These are phyloP conservation scores for Echria macrotheca DNA, from an alignment of 495 filamentous ascomycete species.

Conservation along the genomic window DNA sequence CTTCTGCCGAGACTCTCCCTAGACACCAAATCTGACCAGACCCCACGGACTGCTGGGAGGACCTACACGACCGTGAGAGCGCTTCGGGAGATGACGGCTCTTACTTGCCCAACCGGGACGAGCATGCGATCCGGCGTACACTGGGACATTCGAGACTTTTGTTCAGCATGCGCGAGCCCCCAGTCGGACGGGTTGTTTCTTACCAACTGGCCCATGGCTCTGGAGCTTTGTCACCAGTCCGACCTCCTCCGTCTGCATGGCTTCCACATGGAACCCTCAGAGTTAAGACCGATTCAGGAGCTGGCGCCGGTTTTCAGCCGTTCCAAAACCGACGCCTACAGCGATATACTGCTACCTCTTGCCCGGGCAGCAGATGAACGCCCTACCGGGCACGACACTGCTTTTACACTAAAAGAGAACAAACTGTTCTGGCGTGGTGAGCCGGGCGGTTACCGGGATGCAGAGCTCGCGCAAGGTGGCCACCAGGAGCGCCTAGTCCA, in stretches of 20 bases:
- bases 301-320: conserved; percentile 71
- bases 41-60: neutral
- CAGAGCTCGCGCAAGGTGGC: conserved; percentile 35
- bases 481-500: conserved; percentile 57
- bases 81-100: conserved; percentile 46
- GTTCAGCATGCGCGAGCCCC: conserved; percentile 54
- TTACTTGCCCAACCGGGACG: conserved; percentile 55
- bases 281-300: conserved; percentile 55
- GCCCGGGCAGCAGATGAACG: conserved; percentile 56
- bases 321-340: conserved; percentile 58
- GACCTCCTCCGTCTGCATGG: conserved; percentile 71
- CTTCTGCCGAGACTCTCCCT: conserved; percentile 22
- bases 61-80: conserved; percentile 32
- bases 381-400: too few species aligned
- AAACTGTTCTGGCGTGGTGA: conserved; percentile 61
- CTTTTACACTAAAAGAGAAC: conserved; percentile 49
- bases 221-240: conserved; percentile 72
- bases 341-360: conserved; percentile 77
- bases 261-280: conserved; percentile 59
- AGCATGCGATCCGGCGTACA: conserved; percentile 47
- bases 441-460: conserved; percentile 21
- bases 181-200: conserved; percentile 67
- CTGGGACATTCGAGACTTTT: conserved; percentile 53
- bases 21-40: too few species aligned
- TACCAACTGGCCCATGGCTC: conserved; percentile 56